Conservation (phyloP, 805 yeast species). For the Priceomyces castillae region DNA sequence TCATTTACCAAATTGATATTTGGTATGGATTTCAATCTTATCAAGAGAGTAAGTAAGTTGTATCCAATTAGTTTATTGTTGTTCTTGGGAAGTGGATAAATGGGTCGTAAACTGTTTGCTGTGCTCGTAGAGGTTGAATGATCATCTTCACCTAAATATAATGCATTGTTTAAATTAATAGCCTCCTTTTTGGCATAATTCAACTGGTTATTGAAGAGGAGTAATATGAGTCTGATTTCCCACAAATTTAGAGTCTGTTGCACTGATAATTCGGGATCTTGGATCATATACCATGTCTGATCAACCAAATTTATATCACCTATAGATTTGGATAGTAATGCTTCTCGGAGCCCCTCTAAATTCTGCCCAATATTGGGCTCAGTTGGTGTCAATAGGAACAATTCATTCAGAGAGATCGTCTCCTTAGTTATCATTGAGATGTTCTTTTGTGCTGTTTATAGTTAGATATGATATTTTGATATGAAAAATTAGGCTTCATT, state of each 20-base stretch:
- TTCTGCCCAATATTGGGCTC: neutral
- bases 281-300: constrained; percentile 2
- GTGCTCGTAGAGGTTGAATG: constrained; percentile 8
- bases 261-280: constrained; percentile 4
- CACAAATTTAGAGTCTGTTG: constrained; percentile 24
- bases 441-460: too few species aligned
- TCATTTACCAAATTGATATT: constrained; percentile 42
- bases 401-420: constrained; percentile 1
- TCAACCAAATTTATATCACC: neutral
- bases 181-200: constrained; percentile 36
- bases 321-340: neutral
- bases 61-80: constrained; percentile 27
- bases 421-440: constrained; percentile 2
- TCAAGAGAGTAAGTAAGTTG: constrained; percentile 29
- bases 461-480: too few species aligned
- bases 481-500: neutral
- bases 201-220: constrained; percentile 29
- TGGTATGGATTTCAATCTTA: constrained; percentile 43
- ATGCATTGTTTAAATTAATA: constrained; percentile 31
- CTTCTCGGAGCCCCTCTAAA: neutral
- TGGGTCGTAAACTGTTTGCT: constrained; percentile 11
- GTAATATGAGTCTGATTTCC: constrained; percentile 34
- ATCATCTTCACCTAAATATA: constrained; percentile 32
- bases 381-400: constrained; percentile 1
- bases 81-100: constrained; percentile 38